Evolutionary conservation across 495 filamentous ascomycete genomes (phyloP).

Genomic region (Penicillium waksmanii): DNA sequence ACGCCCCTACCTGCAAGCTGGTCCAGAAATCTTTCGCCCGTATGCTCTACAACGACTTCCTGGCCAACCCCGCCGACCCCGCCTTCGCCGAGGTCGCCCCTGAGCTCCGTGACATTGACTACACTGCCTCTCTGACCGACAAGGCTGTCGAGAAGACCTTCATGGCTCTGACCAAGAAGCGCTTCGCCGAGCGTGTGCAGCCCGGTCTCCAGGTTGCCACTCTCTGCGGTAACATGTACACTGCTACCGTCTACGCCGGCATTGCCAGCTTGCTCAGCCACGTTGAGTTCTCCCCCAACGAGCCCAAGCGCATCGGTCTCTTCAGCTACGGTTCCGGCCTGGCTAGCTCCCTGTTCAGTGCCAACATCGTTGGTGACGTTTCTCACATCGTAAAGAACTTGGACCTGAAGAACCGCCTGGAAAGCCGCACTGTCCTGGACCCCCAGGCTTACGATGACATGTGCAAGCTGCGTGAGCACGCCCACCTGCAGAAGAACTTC

Average conservation of each 20-base stretch:
- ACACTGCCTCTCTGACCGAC: slow-evolving; percentile 83
- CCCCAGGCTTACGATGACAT: slow-evolving; percentile 93
- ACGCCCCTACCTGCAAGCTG: slow-evolving; percentile 96
- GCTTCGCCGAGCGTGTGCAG: slow-evolving; percentile 83
- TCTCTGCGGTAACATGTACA: slow-evolving; percentile 99
- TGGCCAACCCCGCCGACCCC: slow-evolving; percentile 72
- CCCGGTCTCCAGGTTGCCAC: slow-evolving; percentile 86
- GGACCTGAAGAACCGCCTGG: slow-evolving; percentile 77
- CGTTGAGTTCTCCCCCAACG: slow-evolving; percentile 66
- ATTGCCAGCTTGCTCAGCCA: slow-evolving; percentile 77
- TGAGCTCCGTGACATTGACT: slow-evolving; percentile 83
- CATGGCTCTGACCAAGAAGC: slow-evolving; percentile 94
- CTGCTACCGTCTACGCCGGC: slow-evolving; percentile 88
- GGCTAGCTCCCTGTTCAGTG: slow-evolving; percentile 85
- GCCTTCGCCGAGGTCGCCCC: slow-evolving; percentile 85
- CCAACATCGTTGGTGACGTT: slow-evolving; percentile 79
- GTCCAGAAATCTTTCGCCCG: slow-evolving; percentile 94
- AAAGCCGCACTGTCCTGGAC: slow-evolving; percentile 68
- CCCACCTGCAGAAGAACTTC: slow-evolving; percentile 91
- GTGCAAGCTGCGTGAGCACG: slow-evolving; percentile 91
- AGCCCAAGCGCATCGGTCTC: slow-evolving; percentile 85
- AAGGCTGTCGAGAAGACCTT: slow-evolving; percentile 97
- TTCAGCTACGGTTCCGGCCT: slow-evolving; percentile 97
- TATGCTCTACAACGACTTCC: slow-evolving; percentile 95
- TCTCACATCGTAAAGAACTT: slow-evolving; percentile 76